Evolutionary conservation across 805 yeast genomes (phyloP), one percentile per base, ranked within the genome.

Genomic region (Nakazawaea sp.): DNA sequence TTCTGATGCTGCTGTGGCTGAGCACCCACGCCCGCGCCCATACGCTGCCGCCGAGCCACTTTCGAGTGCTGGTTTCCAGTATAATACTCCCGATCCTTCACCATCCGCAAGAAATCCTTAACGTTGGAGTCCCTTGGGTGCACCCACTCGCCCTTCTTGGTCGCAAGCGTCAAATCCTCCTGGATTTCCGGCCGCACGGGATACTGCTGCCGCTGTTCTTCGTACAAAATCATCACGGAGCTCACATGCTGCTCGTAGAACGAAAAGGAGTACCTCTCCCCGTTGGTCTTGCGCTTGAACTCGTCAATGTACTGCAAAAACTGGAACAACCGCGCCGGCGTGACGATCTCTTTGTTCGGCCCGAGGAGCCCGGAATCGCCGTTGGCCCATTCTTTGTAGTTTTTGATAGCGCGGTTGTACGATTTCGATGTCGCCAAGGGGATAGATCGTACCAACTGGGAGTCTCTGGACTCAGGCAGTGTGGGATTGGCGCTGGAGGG

Each of bases 191-290:
- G 41, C 17, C 43, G 15, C 11, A 7, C 24, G 5, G 13, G 23
- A 20, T 9, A 32, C 21, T 31, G 31, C 27, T 9, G 15, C n/a
- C 16, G 19, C 19, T 40, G 43, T n/a, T 18, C 29, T n/a, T 40
- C 34, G 16, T 32, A 40, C 18, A 40, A 30, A 9, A 28, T 33
- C 31, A 40, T 37, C 3, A 36, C 4, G 5, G 43, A 36, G 18
- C 41, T 40, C 24, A 40, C 43, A 13, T 40, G 39, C 18, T 33
- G 40, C 18, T 40, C 43, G 29, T 32, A 40, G 15, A 33, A 40
- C 4, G 38, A 28, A 23, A 36, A 40, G 4, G 43, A 40, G 23
- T 37, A 37, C 16, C 33, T 11, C 7, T 23, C 24, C 4, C 40
- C 40, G 32, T 32, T 21, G 17, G 33, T 18, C 13, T 40, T 35